A percentile compares a stretch with the other conserved stretches of the same genome.
These are phyloP conservation scores for Catunica adiposa DNA, from an alignment of 2,329 filamentous ascomycete species.

Conservation along the genomic window DNA sequence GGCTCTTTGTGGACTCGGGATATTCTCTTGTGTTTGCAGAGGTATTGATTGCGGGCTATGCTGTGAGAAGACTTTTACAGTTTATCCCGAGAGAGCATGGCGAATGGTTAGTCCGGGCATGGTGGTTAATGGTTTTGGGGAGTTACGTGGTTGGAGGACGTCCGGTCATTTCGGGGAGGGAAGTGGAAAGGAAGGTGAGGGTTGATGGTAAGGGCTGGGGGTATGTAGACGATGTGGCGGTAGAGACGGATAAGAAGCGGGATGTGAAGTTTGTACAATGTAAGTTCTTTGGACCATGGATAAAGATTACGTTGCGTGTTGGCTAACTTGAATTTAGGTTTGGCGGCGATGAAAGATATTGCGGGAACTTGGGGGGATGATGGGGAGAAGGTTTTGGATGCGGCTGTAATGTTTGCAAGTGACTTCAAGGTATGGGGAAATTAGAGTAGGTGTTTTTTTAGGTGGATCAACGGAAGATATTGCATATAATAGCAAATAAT, in stretches of 20 bases:
- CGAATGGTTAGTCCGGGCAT: conserved; percentile 58
- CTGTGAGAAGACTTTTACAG: conserved; percentile 70
- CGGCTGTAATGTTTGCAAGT: conserved; percentile 56
- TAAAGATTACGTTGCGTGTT: neutral
- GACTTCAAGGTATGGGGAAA: conserved; percentile 53
- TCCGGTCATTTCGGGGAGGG: conserved; percentile 52
- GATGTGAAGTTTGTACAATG: conserved; percentile 81
- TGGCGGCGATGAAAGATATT: conserved; percentile 60
- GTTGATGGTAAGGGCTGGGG: conserved; percentile 49
- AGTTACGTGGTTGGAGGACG: conserved; percentile 63
- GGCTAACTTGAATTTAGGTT: conserved; percentile 14
- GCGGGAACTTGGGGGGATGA: conserved; percentile 59
- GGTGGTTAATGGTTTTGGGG: conserved; percentile 71
- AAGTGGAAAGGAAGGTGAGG: conserved; percentile 40
- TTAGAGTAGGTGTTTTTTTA: neutral
- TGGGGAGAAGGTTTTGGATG: conserved; percentile 46
- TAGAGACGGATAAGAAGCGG: conserved; percentile 48
- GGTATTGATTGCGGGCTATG: conserved; percentile 70
- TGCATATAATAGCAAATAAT: neutral
- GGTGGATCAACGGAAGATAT: neutral
- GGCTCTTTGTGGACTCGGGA: conserved; percentile 45
- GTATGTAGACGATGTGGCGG: conserved; percentile 53
- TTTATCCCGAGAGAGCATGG: conserved; percentile 59
- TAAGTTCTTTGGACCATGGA: conserved; percentile 21
- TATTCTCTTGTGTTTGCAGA: conserved; percentile 80